Evolutionary conservation across 139 green algal species (phyloP), one percentile per base, ranked within the genome.

Genomic region (Chlamydomonas schloesseri): DNA sequence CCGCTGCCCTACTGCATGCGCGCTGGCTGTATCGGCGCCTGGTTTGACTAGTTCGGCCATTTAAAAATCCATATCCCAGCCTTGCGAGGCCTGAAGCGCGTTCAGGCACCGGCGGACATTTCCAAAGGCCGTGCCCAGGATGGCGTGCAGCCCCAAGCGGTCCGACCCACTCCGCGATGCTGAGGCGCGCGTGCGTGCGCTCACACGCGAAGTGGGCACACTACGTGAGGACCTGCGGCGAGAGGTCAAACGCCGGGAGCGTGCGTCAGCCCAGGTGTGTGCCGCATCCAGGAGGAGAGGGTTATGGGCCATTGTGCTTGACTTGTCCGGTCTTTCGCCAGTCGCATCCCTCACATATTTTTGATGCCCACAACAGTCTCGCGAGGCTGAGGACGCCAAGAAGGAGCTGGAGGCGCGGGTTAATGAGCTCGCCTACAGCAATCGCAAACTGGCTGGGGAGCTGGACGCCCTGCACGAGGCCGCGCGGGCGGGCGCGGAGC

Each of bases 391-490:
- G 15, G 90, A 91, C 17, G 72, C 85, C 6, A 58, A 34, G 0
- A 33, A 36, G 8, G 60, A 62, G 0, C 53, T 65, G 6, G 81
- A 93, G 29, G 33, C 50, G 0, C 55, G 84, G 1, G 37, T 73
- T 0, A 78, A 86, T 68, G 79, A 90, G 79, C 88, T 95, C 31
- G n/a, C 73, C 0, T 95, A 95, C 73, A 85, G 83, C 53, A 95
- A 95, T 83, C 88, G 85, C 58, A 95, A 94, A 87, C 84, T 95
- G 33, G 83, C 89, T 42, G 76, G 90, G 65, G 91, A 95, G 89
- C 60, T 93, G 18, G 87, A 86, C 29, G 75, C 84, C 14, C 72
- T 82, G 23, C 81, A 92, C 71, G 90, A 92, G 42, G 79, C 77
- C 6, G 83, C 73, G 10, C 70, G 83, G 3, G 46, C 75, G 0